A percentile compares a stretch with the other conserved stretches of the same genome.
Evolutionary conservation across 345 rosid genomes (phyloP).

Genomic region (Sapria himalayana): DNA sequence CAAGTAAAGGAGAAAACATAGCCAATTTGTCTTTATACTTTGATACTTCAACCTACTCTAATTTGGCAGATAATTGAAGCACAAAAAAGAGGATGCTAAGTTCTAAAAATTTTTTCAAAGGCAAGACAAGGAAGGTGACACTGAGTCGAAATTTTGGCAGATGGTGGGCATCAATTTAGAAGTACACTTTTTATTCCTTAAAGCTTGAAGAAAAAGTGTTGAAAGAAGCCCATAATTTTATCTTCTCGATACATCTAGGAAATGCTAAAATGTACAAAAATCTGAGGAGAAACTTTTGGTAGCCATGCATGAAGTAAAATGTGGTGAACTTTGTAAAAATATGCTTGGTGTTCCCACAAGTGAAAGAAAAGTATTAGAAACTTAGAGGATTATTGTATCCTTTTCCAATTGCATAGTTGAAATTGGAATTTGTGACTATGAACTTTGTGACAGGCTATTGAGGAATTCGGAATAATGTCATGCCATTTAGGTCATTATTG

Average conservation of each 20-base stretch:
- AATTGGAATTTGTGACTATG: too few species aligned
- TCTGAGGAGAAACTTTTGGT: background rate
- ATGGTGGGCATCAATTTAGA: background rate
- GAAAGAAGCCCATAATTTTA: background rate
- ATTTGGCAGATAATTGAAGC: too few species aligned
- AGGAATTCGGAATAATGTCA: background rate
- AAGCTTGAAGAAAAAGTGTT: background rate
- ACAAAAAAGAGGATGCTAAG: too few species aligned
- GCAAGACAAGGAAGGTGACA: background rate
- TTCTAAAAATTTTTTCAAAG: background rate
- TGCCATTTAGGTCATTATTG: background rate
- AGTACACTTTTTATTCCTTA: background rate
- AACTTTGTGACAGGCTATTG: background rate
- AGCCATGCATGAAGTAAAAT: background rate
- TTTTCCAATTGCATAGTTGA: too few species aligned
- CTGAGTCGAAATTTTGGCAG: background rate
- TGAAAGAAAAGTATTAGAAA: background rate
- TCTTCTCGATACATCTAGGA: background rate
- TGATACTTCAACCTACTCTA: background rate
- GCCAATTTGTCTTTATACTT: background rate
- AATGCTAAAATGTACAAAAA: background rate
- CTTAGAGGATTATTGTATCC: background rate
- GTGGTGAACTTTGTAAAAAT: background rate
- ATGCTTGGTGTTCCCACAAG: constrained; percentile 1
- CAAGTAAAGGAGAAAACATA: constrained; percentile 9